Percentiles rank a stretch among this genome's conserved stretches.
Evolutionary conservation across 306 rosid species (phyloP).

Genomic region (Prunus padus): DNA sequence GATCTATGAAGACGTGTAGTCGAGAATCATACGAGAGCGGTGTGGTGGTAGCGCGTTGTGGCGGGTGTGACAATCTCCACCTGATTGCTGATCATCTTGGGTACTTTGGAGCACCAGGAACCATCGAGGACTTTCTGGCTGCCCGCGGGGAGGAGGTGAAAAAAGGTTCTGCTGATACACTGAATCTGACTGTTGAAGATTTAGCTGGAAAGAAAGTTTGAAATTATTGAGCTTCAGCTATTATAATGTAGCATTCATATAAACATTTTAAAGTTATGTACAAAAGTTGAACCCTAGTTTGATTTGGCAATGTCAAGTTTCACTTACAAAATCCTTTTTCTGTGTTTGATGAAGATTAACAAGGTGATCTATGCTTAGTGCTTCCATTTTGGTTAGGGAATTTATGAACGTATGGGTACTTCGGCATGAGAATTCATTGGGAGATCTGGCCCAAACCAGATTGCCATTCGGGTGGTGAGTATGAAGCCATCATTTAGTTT

Average conservation of each 20-base stretch:
- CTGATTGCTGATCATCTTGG: constrained; percentile 85
- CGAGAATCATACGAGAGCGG: constrained; percentile 88
- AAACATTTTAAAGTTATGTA: too few species aligned
- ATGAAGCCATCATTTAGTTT: too few species aligned
- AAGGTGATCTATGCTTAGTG: too few species aligned
- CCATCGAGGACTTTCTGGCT: constrained; percentile 73
- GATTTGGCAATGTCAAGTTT: neutral
- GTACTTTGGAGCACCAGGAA: constrained; percentile 80
- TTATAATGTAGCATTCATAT: neutral
- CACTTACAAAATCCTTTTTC: too few species aligned
- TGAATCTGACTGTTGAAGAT: constrained; percentile 74
- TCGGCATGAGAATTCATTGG: too few species aligned
- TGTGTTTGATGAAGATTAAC: too few species aligned
- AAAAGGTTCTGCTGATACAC: constrained; percentile 61
- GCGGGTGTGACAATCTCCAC: constrained; percentile 80
- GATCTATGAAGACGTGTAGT: constrained; percentile 72
- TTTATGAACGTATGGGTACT: too few species aligned
- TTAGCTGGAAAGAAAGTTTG: constrained; percentile 57
- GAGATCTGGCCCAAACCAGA: too few species aligned
- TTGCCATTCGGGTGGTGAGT: too few species aligned
- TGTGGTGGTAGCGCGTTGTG: constrained; percentile 80
- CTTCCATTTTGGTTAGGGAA: too few species aligned
- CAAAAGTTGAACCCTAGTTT: too few species aligned
- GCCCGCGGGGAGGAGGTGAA: constrained; percentile 83
- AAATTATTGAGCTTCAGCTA: constrained; percentile 5